Conservation (phyloP, 345 rosid species). For the Diplotaxis tenuifolia region DNA sequence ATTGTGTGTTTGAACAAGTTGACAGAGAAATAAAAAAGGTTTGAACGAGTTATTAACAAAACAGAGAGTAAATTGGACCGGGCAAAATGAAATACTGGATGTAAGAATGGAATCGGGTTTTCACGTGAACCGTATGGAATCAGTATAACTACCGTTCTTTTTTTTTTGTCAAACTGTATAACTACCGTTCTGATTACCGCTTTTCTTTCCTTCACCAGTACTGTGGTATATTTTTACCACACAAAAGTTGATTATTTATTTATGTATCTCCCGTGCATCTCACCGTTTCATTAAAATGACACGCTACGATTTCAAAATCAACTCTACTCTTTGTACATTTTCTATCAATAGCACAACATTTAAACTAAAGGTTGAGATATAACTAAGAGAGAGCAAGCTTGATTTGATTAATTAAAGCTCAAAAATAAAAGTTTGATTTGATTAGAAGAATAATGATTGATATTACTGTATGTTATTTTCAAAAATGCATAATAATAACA, state of each 20-base stretch:
- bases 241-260: neutral
- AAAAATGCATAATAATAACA: neutral
- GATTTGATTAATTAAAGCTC: neutral
- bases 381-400: neutral
- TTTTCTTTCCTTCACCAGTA: neutral
- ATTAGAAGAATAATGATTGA: neutral
- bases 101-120: constrained; percentile 19
- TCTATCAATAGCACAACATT: neutral
- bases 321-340: neutral
- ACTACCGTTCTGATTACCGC: too few species aligned
- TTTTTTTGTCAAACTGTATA: too few species aligned
- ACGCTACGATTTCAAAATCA: neutral
- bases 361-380: neutral
- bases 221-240: neutral
- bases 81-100: constrained; percentile 7
- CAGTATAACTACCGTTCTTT: constrained; percentile 26
- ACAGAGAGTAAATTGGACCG: constrained; percentile 6
- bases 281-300: constrained; percentile 7
- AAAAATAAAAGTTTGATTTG: too few species aligned
- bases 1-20: neutral
- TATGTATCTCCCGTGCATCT: constrained; percentile 9
- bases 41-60: constrained; percentile 1
- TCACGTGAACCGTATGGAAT: constrained; percentile 35
- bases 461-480: neutral
- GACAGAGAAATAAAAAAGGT: neutral